Base-by-base conservation (phyloP, 257 asterid genomes). In the Jaltomata sinuosa region DNA sequence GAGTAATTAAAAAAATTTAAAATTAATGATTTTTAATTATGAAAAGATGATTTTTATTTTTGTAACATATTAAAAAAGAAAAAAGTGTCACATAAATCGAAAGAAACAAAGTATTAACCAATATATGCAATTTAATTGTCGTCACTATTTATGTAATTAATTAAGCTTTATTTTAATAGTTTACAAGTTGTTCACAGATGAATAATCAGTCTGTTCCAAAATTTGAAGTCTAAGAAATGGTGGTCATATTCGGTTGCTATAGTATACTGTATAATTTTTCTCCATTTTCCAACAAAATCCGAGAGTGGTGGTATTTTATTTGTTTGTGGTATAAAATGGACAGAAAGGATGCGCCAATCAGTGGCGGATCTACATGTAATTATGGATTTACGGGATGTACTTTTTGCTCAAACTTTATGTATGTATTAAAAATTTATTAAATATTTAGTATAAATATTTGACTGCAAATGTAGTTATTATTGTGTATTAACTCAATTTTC, bases 51-150 rank as follows among this genome's bases (percentile, higher is more conserved):
- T n/a, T n/a, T n/a, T n/a, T n/a, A n/a, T n/a, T n/a, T n/a, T n/a
- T n/a, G n/a, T n/a, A 6, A 53, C 22, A 8, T 21, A 53, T 3
- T 18, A 52, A 53, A 53, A 16, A 0, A 18, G n/a, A 0, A 16
- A 2, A 6, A 16, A 52, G 59, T 53, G 0, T 16, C 18, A 6
- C 22, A 3, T 53, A 0, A 18, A 53, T n/a, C n/a, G n/a, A n/a
- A n/a, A n/a, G n/a, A n/a, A n/a, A n/a, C n/a, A 4, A 53, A 53
- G 59, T 0, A 18, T 36, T 11, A 68, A 36, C 31, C 18, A 72
- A 72, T 42, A 42, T 45, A 12, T 18, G 32, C 29, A 38, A 40
- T 40, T 40, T 12, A 69, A 38, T 38, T 18, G 4, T 1, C 16
- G 49, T 34, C 49, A 34, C 8, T 68, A 8, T 19, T 8, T 34